Conservation (phyloP, 176 grass and related monocot genomes). For the Lolium rigidum region DNA sequence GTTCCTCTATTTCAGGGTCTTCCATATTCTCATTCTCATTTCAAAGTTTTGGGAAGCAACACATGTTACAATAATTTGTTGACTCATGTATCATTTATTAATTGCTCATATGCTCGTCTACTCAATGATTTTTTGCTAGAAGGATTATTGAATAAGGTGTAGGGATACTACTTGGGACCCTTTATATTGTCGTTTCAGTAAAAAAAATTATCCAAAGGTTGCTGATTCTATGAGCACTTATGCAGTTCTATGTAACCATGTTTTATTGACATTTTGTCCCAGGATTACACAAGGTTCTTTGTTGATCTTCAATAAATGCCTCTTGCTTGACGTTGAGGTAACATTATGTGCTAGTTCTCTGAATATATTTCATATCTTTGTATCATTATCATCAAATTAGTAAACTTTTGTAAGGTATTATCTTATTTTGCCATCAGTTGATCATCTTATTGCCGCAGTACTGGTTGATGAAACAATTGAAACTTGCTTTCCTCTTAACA, state of each 20-base stretch:
- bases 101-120: neutral
- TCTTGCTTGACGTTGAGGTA: constrained; percentile 90
- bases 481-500: neutral
- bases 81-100: neutral
- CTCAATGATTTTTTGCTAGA: neutral
- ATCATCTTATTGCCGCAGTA: neutral
- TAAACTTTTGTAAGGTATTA: neutral
- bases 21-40: constrained; percentile 15
- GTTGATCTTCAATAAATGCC: constrained; percentile 83
- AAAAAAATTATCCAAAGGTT: too few species aligned
- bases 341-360: neutral
- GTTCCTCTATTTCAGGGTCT: neutral
- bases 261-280: constrained; percentile 30
- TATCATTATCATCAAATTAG: constrained; percentile 12
- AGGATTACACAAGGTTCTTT: constrained; percentile 77
- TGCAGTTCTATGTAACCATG: neutral
- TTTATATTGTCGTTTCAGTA: neutral
- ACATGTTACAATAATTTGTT: neutral
- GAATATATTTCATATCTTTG: constrained; percentile 2
- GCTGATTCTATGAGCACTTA: too few species aligned
- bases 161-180: neutral
- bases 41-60: constrained; percentile 12
- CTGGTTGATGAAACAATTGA: neutral
- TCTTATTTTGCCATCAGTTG: neutral
- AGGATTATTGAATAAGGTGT: neutral